These are phyloP conservation scores for Trametes villosa DNA, from an alignment of 768 basidiomycete species.

Conservation along the genomic window DNA sequence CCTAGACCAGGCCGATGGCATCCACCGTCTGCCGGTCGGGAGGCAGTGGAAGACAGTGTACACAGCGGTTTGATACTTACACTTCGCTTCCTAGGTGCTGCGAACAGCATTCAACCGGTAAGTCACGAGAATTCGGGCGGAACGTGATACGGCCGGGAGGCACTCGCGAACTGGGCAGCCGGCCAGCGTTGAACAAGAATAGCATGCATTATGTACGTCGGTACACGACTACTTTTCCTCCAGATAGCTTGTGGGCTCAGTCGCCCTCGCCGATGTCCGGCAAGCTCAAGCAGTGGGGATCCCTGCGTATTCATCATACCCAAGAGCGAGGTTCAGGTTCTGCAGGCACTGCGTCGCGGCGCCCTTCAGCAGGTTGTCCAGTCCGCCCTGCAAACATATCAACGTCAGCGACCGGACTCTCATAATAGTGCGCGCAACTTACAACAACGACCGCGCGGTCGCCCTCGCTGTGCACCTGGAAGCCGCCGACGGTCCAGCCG, in stretches of 20 bases:
- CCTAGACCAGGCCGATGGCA: too few species aligned
- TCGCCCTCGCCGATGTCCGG: too few species aligned
- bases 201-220: background rate
- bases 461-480: conserved; percentile 89
- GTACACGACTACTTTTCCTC: background rate
- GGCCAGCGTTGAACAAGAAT: background rate
- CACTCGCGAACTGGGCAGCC: too few species aligned
- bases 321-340: conserved; percentile 91
- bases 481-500: conserved; percentile 89
- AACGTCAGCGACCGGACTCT: background rate
- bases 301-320: conserved; percentile 83
- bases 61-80: too few species aligned
- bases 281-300: conserved; percentile 54
- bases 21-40: too few species aligned
- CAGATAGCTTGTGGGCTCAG: background rate
- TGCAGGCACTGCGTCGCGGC: conserved; percentile 97
- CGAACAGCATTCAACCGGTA: too few species aligned
- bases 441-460: conserved; percentile 95
- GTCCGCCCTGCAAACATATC: conserved; percentile 65
- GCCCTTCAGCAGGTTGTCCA: conserved; percentile 97
- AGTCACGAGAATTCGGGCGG: too few species aligned
- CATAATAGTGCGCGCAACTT: conserved; percentile 37
- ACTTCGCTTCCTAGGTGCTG: too few species aligned
- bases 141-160: too few species aligned
- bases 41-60: too few species aligned